These are phyloP conservation scores for Lichenothelia convexa DNA, from an alignment of 495 filamentous ascomycete species.

Conservation along the genomic window DNA sequence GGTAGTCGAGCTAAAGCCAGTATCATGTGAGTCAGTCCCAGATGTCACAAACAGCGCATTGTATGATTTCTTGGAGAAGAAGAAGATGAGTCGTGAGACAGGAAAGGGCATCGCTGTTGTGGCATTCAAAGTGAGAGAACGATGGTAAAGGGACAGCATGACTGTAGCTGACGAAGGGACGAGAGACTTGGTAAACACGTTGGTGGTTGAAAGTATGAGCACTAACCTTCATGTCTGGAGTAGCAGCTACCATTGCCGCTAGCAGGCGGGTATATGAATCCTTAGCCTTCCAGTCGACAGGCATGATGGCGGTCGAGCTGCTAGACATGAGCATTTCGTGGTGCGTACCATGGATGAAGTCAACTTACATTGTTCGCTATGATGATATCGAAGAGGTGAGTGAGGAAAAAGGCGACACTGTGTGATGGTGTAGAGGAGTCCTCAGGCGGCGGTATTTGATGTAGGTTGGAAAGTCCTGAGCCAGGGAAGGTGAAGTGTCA, in stretches of 20 bases:
- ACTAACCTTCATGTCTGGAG: conserved; percentile 8
- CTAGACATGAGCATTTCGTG: too few species aligned
- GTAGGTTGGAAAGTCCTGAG: neutral
- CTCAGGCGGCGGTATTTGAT: neutral
- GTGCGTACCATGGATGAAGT: neutral
- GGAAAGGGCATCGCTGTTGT: too few species aligned
- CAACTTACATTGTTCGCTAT: neutral
- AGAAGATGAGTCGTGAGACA: too few species aligned
- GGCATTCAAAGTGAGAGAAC: too few species aligned
- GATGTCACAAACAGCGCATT: too few species aligned
- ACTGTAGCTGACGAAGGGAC: too few species aligned
- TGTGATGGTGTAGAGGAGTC: neutral
- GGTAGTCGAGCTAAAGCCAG: neutral
- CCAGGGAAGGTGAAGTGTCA: neutral
- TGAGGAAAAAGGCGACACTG: neutral
- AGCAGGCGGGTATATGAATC: conserved; percentile 10
- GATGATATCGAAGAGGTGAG: neutral
- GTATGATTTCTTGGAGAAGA: too few species aligned
- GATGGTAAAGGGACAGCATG: too few species aligned
- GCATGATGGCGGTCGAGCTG: conserved; percentile 1
- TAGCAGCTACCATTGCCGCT: conserved; percentile 7
- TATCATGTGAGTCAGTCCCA: too few species aligned
- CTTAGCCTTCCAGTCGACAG: conserved; percentile 5
- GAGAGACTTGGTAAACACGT: too few species aligned
- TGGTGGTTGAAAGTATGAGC: neutral